phyloP scores from a whole-genome alignment of 352 stramenopile species.

The Globisporangium echinulatum region DNA sequence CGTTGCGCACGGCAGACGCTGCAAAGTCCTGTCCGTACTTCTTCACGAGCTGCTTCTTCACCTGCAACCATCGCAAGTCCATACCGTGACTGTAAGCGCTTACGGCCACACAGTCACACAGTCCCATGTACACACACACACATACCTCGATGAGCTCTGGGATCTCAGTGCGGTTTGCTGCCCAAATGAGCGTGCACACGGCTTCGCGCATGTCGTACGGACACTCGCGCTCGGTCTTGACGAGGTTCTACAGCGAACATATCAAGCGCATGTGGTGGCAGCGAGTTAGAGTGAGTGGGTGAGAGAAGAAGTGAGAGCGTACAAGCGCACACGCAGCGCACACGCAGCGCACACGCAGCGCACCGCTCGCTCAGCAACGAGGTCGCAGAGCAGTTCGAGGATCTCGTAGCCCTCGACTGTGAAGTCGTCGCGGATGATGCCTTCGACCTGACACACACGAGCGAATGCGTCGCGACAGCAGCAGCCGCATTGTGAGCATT shows the following conservation, averaged over 20 bases:
- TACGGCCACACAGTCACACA: neutral
- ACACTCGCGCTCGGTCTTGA: constrained; percentile 89
- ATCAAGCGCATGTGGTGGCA: neutral
- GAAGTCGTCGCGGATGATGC: constrained; percentile 94
- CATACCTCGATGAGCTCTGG: constrained; percentile 86
- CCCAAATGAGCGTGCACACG: constrained; percentile 94
- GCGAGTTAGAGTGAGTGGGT: neutral
- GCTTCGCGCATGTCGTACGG: constrained; percentile 91
- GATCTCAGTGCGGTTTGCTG: constrained; percentile 87
- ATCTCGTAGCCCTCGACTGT: constrained; percentile 96
- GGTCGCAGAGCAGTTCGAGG: constrained; percentile 90
- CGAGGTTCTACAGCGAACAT: constrained; percentile 50
- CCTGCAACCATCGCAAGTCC: constrained; percentile 14
- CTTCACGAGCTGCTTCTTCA: constrained; percentile 85
- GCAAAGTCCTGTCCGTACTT: constrained; percentile 89
- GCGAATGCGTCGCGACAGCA: neutral
- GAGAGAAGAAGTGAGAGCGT: neutral
- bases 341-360: constrained; percentile 4
- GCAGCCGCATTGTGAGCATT: neutral
- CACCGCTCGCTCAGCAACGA: constrained; percentile 89
- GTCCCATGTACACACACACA: neutral
- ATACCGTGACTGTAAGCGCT: no score
- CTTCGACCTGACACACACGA: constrained; percentile 50
- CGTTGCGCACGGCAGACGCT: constrained; percentile 73
- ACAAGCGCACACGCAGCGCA: neutral